Evolutionary conservation across 352 stramenopile species (phyloP).

Genomic region (Phytopythium ostracodes): DNA sequence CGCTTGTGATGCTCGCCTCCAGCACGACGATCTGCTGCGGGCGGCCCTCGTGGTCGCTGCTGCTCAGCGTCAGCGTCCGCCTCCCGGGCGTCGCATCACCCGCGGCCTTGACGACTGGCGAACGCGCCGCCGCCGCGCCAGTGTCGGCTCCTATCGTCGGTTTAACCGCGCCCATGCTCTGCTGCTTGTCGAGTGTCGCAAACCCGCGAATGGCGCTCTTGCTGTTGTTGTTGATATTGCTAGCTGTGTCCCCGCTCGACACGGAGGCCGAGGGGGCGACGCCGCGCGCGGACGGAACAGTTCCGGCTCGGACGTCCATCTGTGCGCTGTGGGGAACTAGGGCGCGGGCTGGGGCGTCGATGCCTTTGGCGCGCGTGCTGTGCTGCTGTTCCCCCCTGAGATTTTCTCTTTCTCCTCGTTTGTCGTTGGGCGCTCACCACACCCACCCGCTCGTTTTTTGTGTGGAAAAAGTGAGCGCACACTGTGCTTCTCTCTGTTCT

Average conservation of each 20-base stretch:
- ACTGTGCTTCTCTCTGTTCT: neutral
- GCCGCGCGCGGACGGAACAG: neutral
- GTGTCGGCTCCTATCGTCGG: neutral
- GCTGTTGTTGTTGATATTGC: neutral
- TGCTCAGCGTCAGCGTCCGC: slow-evolving; percentile 12
- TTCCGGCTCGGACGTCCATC: slow-evolving; percentile 1
- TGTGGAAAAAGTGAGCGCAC: neutral
- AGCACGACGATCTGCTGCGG: slow-evolving; percentile 14
- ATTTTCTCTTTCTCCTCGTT: neutral
- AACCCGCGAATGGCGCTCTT: neutral
- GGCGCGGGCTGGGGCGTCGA: too few species aligned
- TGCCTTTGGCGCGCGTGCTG: neutral
- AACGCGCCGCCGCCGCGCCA: neutral
- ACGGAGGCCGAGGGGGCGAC: neutral
- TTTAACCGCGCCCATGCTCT: neutral
- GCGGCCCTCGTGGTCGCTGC: slow-evolving; percentile 8
- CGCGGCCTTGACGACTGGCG: neutral
- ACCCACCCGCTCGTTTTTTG: slow-evolving; percentile 1
- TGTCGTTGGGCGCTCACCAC: too few species aligned
- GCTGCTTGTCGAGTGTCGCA: slow-evolving; percentile 2
- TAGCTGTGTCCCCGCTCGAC: neutral
- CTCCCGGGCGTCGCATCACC: neutral
- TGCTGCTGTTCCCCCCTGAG: neutral
- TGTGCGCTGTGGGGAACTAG: neutral
- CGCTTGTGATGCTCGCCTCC: slow-evolving; percentile 27